Evolutionary conservation across 2,329 filamentous ascomycete species (phyloP).

Genomic region (Zopfia rhizophila): DNA sequence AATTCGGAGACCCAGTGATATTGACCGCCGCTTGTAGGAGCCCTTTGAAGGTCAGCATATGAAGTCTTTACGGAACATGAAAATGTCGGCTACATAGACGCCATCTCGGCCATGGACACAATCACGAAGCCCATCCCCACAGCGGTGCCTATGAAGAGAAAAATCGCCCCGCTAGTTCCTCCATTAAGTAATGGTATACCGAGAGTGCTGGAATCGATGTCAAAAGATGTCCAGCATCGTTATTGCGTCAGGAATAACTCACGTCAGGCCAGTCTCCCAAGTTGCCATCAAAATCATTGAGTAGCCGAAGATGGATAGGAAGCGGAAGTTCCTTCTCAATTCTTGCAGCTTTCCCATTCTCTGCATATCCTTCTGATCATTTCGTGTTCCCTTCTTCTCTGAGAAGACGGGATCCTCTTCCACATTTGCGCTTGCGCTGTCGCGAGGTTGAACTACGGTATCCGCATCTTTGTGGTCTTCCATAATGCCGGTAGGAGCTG

Average conservation of each 20-base stretch:
- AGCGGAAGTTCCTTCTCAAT: constrained; percentile 25
- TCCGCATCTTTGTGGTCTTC: constrained; percentile 10
- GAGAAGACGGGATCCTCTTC: constrained; percentile 14
- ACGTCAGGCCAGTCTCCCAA: constrained; percentile 19
- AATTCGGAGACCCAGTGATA: constrained; percentile 49
- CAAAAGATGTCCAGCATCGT: constrained; percentile 1
- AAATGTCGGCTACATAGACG: constrained; percentile 27
- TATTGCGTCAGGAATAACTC: constrained; percentile 7
- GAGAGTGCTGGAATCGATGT: constrained; percentile 6
- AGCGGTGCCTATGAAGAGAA: constrained; percentile 31
- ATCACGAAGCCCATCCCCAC: constrained; percentile 1
- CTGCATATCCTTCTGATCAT: constrained; percentile 33
- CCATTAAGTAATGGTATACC: constrained; percentile 26
- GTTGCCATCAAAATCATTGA: constrained; percentile 20
- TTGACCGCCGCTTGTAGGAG: constrained; percentile 45
- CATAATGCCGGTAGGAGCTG: too few relatives aligned
- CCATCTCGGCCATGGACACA: constrained; percentile 30
- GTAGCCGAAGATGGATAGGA: constrained; percentile 26
- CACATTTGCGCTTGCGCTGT: constrained; percentile 9
- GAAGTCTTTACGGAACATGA: constrained; percentile 20
- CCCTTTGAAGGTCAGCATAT: too few relatives aligned
- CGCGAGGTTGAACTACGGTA: constrained; percentile 7
- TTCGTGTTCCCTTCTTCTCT: constrained; percentile 24
- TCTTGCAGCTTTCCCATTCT: constrained; percentile 39
- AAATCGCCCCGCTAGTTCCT: constrained; percentile 39